Evolutionary conservation across 306 rosid species (phyloP).

Genomic region (Cucurbita maxima): DNA sequence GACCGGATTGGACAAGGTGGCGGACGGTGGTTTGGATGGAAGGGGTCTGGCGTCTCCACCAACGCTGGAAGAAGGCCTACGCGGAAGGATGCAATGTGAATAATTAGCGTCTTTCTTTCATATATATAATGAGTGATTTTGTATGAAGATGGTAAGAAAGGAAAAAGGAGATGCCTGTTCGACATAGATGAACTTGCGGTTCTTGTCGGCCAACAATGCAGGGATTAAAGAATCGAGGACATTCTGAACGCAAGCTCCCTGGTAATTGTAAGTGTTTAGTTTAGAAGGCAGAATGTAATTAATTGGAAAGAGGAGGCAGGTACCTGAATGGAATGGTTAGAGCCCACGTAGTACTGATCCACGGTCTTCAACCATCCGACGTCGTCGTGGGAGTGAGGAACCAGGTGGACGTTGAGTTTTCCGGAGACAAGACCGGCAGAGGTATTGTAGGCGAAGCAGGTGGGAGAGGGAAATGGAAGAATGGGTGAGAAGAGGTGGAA

Average conservation of each 20-base stretch:
- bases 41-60: constrained; percentile 73
- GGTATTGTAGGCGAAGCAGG: constrained; percentile 41
- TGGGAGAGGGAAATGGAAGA: neutral
- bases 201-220: constrained; percentile 55
- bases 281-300: neutral
- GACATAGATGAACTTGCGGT: constrained; percentile 69
- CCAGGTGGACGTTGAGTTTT: constrained; percentile 69
- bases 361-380: constrained; percentile 86
- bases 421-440: constrained; percentile 34
- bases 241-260: constrained; percentile 72
- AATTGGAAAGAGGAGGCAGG: too few species aligned
- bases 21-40: constrained; percentile 29
- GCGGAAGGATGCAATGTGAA: neutral
- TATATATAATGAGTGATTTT: neutral
- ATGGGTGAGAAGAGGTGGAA: neutral
- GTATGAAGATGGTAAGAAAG: neutral
- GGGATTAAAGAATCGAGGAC: constrained; percentile 58
- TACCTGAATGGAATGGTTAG: constrained; percentile 70
- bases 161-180: constrained; percentile 35
- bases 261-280: too few species aligned
- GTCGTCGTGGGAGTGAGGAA: constrained; percentile 61
- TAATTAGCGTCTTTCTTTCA: too few species aligned
- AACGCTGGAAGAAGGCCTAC: constrained; percentile 70
- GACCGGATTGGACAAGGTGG: constrained; percentile 53
- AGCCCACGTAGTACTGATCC: constrained; percentile 78